Evolutionary conservation across 1,284 basidiomycete species (phyloP).

Genomic region (Leccinum fallax): DNA sequence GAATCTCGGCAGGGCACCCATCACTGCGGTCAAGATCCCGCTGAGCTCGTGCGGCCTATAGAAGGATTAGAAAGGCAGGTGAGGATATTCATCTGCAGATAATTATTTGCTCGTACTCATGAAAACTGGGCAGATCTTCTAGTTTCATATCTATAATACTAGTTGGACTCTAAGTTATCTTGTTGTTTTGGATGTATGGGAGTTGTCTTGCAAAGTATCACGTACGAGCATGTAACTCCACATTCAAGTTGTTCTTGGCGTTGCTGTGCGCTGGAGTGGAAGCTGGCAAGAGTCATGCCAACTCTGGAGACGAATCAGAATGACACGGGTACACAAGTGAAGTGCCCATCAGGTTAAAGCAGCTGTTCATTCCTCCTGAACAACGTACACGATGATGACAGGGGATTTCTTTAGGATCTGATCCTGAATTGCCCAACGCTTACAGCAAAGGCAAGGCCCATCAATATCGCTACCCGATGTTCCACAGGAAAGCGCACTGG

Average conservation of each 20-base stretch:
- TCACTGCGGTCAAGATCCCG: constrained; percentile 15
- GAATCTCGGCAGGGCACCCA: constrained; percentile 5
- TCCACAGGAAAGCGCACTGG: neutral
- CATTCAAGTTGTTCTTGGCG: neutral
- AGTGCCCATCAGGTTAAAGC: neutral
- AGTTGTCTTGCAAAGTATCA: neutral
- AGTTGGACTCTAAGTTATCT: neutral
- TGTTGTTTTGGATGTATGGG: neutral
- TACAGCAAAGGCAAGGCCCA: neutral
- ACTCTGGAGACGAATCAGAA: neutral
- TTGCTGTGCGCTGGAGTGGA: too few species aligned
- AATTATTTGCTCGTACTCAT: neutral
- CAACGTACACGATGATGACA: neutral
- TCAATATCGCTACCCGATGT: neutral
- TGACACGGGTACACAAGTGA: neutral
- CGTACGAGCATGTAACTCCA: neutral
- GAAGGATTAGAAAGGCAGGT: constrained; percentile 1
- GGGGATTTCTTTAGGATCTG: neutral
- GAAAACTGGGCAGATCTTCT: neutral
- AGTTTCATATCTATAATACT: neutral
- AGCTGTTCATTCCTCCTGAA: neutral
- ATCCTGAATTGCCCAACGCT: neutral
- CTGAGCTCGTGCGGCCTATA: constrained; percentile 19
- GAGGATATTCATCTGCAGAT: neutral
- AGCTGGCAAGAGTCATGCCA: neutral